Evolutionary conservation across 2,329 filamentous ascomycete genomes (phyloP).

Genomic region (Apiospora malaysiana): DNA sequence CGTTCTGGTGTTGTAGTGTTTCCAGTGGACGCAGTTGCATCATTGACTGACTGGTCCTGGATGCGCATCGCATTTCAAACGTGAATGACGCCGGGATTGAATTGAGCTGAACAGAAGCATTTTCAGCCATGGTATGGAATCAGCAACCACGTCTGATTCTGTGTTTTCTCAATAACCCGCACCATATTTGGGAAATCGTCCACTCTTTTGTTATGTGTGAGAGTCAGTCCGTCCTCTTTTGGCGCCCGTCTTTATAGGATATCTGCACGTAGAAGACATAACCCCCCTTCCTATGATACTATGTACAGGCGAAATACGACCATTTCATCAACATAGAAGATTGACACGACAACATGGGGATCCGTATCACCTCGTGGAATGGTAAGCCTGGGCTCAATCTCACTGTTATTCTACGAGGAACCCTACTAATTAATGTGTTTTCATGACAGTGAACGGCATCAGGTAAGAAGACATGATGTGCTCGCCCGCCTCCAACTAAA

Average conservation of each 20-base stretch:
- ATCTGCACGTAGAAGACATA: background rate
- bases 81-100: background rate
- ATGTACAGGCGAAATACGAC: background rate
- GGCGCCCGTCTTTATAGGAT: background rate
- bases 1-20: background rate
- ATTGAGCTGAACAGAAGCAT: background rate
- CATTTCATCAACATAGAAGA: background rate
- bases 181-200: background rate
- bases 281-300: background rate
- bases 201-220: background rate
- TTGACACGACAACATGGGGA: slow-evolving; percentile 58
- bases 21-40: background rate
- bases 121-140: background rate
- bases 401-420: background rate
- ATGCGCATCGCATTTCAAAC: background rate
- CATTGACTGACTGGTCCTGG: background rate
- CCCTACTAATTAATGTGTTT: slow-evolving; percentile 37
- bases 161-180: background rate
- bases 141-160: background rate
- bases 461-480: slow-evolving; percentile 53
- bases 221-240: background rate
- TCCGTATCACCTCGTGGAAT: slow-evolving; percentile 89
- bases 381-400: slow-evolving; percentile 54
- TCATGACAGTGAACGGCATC: slow-evolving; percentile 74
- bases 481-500: background rate